Percentiles rank a stretch among this genome's conserved stretches.
Conservation (phyloP, 2,329 filamentous ascomycete species). For the Metarhizium humberi region DNA sequence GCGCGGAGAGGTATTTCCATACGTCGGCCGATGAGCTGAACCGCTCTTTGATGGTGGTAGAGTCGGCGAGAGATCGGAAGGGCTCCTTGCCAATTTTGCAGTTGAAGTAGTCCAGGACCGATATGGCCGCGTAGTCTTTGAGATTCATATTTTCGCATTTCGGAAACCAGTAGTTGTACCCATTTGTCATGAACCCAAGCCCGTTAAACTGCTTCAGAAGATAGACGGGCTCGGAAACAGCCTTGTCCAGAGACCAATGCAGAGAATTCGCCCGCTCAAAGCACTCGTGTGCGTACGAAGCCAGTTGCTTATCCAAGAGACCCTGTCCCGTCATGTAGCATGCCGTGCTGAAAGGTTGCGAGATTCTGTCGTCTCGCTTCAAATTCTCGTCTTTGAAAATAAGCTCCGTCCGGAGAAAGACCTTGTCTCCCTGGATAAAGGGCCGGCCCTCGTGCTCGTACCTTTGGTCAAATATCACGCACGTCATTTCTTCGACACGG, state of each 20-base stretch:
- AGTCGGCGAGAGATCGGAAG: neutral
- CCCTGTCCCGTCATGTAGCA: constrained; percentile 2
- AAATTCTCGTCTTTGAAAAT: neutral
- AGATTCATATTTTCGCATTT: neutral
- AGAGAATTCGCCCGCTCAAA: constrained; percentile 1
- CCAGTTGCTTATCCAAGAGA: neutral
- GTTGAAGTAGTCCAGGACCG: neutral
- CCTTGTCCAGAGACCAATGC: neutral
- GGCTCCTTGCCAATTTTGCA: neutral
- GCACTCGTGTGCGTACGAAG: neutral
- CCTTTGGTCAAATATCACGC: constrained; percentile 1
- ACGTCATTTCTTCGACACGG: neutral
- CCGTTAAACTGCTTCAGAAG: neutral
- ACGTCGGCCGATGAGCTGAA: neutral
- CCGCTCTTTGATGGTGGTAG: neutral
- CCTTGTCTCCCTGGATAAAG: neutral
- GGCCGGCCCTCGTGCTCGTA: constrained; percentile 1
- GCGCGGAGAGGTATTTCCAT: neutral
- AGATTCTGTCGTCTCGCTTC: neutral
- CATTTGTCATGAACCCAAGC: neutral
- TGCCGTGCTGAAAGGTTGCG: neutral
- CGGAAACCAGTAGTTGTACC: constrained; percentile 1
- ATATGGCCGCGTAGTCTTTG: neutral
- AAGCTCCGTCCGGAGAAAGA: constrained; percentile 1
- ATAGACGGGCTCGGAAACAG: neutral